A percentile compares a stretch with the other conserved stretches of the same genome.
phyloP scores from a whole-genome alignment of 345 rosid species.

The Carallia pectinifolia region DNA sequence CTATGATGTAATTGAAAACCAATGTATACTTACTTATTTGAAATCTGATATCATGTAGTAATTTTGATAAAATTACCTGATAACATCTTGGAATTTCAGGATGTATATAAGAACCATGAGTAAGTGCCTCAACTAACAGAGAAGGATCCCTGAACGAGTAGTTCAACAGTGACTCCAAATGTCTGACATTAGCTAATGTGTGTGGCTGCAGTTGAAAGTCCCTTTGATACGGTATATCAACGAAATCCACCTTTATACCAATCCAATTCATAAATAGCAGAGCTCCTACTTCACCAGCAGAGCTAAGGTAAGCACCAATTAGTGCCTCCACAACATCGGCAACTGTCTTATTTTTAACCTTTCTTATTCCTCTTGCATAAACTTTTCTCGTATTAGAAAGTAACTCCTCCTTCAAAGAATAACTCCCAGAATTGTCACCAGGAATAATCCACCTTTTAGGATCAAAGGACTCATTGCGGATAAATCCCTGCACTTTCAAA shows the following conservation, averaged over 20 bases:
- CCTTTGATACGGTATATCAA: constrained; percentile 29
- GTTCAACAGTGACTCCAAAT: constrained; percentile 52
- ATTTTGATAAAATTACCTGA: constrained; percentile 48
- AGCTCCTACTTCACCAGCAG: constrained; percentile 68
- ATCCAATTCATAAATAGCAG: constrained; percentile 65
- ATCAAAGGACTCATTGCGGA: constrained; percentile 65
- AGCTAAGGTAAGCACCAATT: constrained; percentile 73
- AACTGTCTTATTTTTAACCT: constrained; percentile 54
- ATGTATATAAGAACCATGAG: constrained; percentile 89
- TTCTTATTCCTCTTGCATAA: constrained; percentile 41
- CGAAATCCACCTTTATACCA: constrained; percentile 59
- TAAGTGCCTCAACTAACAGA: constrained; percentile 80
- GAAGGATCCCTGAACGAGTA: constrained; percentile 61
- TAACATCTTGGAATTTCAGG: constrained; percentile 89
- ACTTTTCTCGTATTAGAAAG: constrained; percentile 40
- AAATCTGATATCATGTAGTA: no score
- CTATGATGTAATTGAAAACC: no score
- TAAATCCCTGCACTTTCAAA: constrained; percentile 56
- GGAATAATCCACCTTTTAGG: constrained; percentile 76
- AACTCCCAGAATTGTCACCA: constrained; percentile 43
- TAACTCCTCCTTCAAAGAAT: constrained; percentile 33
- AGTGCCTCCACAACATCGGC: constrained; percentile 91
- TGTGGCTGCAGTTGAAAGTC: constrained; percentile 31
- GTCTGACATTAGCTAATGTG: constrained; percentile 41
- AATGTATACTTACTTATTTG: no score